A percentile compares a stretch with the other conserved stretches of the same genome.
These are phyloP conservation scores for Colletotrichum magnum DNA, from an alignment of 2,329 filamentous ascomycete genomes.

Conservation along the genomic window DNA sequence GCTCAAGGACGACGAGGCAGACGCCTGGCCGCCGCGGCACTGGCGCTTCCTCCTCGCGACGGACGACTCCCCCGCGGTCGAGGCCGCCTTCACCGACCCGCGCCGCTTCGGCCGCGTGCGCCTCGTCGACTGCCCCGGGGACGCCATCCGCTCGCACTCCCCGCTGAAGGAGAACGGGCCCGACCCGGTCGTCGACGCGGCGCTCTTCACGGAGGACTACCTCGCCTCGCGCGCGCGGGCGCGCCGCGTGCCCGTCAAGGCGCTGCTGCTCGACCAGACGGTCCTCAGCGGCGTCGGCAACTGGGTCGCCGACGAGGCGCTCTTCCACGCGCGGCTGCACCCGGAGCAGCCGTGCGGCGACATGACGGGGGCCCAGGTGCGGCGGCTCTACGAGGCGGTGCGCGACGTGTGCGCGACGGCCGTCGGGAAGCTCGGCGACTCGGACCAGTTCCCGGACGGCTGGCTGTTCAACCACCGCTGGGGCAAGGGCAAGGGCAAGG, in stretches of 20 bases:
- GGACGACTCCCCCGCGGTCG: slow-evolving; percentile 63
- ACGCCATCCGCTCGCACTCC: slow-evolving; percentile 80
- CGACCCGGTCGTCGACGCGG: slow-evolving; percentile 88
- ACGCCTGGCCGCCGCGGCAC: slow-evolving; percentile 87
- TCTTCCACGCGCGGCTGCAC: slow-evolving; percentile 90
- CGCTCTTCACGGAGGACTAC: slow-evolving; percentile 83
- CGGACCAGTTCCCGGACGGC: slow-evolving; percentile 84
- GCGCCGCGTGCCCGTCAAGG: slow-evolving; percentile 90
- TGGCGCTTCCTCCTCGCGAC: slow-evolving; percentile 88
- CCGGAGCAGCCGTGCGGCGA: slow-evolving; percentile 94
- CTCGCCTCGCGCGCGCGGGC: slow-evolving; percentile 77
- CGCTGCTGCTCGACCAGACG: slow-evolving; percentile 87
- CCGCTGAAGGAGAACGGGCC: slow-evolving; percentile 94
- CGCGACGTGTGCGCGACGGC: slow-evolving; percentile 85
- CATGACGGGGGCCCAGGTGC: slow-evolving; percentile 79
- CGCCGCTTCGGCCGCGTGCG: slow-evolving; percentile 85
- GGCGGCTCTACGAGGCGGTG: slow-evolving; percentile 79
- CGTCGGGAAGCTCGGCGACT: slow-evolving; percentile 84
- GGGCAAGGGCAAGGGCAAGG: slow-evolving; percentile 92
- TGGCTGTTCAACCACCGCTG: slow-evolving; percentile 94
- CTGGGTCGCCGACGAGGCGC: slow-evolving; percentile 95
- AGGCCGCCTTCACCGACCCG: slow-evolving; percentile 87
- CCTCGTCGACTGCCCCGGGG: slow-evolving; percentile 83
- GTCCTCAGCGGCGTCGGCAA: slow-evolving; percentile 95
- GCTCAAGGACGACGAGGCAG: slow-evolving; percentile 70